Evolutionary conservation across 129 eudicot genomes (phyloP), one percentile per base, ranked within the genome.

Genomic region (Lactuca saligna): DNA sequence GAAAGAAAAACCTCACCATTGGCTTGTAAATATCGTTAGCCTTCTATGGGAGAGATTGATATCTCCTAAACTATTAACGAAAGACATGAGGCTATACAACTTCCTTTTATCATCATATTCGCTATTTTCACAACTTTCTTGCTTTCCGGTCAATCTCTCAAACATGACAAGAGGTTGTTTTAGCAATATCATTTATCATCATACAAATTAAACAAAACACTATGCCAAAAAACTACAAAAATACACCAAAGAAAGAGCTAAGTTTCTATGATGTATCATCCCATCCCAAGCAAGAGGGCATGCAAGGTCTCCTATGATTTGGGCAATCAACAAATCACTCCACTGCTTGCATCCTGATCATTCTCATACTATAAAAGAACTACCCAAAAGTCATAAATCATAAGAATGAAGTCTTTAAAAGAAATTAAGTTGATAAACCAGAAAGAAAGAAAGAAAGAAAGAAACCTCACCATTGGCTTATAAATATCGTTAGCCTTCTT

Each of bases 271-370:
- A 82, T 80, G n/a, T 73, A 81, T 81, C 71, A 91, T 91, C 4
- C 96, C 89, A 78, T 88, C 94, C 71, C 86, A 79, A 49, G 96
- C 94, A 44, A 91, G 74, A 17, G 97, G 84, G 41, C 97, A 89
- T 50, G 76, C 96, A 65, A 86, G 89, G 84, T 91, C 96, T n/a
- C 97, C 96, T 7, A 91, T 88, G 8, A 88, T 80, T 73, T 87
- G 81, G 82, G 65, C 85, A 78, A 71, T 91, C 96, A 15, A 84
- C 78, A 66, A 83, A 91, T 51, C 84, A 70, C 68, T 57, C 75
- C 82, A 54, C 73, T 57, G 46, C 46, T 82, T 48, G 80, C 68
- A 61, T 80, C 34, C 51, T 83, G 69, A 60, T 74, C 75, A 50
- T 79, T 79, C 69, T 91, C 86, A 57, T 83, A 83, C 96, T 91